These are phyloP conservation scores for Kuraishia ogatae DNA, from an alignment of 805 yeast genomes.

Conservation along the genomic window DNA sequence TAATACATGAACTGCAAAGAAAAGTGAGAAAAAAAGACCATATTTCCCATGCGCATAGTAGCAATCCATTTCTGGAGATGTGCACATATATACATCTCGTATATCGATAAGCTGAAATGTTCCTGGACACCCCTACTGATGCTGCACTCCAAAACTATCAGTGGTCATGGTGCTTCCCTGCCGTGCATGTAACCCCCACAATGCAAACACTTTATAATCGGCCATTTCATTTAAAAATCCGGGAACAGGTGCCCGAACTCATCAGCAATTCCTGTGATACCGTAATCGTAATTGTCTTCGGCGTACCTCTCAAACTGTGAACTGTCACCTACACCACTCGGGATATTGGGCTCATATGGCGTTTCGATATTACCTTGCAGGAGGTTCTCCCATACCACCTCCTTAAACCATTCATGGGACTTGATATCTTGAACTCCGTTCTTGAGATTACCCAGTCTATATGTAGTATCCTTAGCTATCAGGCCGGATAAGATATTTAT, in stretches of 20 bases:
- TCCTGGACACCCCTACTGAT: no score
- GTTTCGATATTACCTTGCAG: constrained; percentile 50
- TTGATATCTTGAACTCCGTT: constrained; percentile 51
- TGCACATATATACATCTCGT: no score
- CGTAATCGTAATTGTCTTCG: constrained; percentile 80
- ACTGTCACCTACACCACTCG: constrained; percentile 57
- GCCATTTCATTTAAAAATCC: constrained; percentile 13
- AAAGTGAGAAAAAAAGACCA: neutral
- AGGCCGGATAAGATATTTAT: constrained; percentile 40
- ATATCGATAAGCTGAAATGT: no score
- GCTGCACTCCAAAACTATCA: no score
- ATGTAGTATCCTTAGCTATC: constrained; percentile 46
- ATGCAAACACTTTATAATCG: no score
- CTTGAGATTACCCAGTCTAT: constrained; percentile 48
- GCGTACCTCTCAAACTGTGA: constrained; percentile 64
- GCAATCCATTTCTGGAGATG: no score
- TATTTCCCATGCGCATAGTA: no score
- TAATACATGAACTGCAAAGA: no score
- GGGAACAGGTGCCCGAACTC: constrained; percentile 22
- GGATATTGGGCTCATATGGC: constrained; percentile 57
- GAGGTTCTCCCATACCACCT: constrained; percentile 53
- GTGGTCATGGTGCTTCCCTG: no score
- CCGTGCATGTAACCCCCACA: no score
- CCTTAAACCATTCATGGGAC: constrained; percentile 50
- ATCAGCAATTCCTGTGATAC: constrained; percentile 45